Evolutionary conservation across 768 basidiomycete genomes (phyloP).

Genomic region (Leccinum incarnatum): DNA sequence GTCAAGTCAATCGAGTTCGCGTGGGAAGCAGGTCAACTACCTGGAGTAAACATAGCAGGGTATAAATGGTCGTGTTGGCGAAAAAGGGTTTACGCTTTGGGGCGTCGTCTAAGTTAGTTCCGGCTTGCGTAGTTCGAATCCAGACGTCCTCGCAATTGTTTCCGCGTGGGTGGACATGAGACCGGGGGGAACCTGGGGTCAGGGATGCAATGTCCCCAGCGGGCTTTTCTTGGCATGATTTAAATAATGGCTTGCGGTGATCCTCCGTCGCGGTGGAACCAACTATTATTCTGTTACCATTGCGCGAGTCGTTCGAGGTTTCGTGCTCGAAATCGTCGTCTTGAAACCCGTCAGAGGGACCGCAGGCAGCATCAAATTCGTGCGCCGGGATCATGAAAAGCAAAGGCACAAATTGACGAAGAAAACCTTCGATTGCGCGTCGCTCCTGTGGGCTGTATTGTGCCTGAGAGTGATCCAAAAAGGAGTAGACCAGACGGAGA

Average conservation of each 20-base stretch:
- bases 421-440: conserved; percentile 78
- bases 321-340: conserved; percentile 35
- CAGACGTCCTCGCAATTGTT: conserved; percentile 47
- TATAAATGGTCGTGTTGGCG: conserved; percentile 91
- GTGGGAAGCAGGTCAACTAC: conserved; percentile 35
- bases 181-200: conserved; percentile 13
- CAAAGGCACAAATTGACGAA: conserved; percentile 79
- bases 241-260: conserved; percentile 75
- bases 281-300: conserved; percentile 46
- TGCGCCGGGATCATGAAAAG: conserved; percentile 69
- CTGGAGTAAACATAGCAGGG: conserved; percentile 84
- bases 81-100: conserved; percentile 67
- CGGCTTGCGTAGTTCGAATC: conserved; percentile 44
- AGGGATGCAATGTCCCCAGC: conserved; percentile 34
- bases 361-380: conserved; percentile 65
- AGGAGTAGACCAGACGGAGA: conserved; percentile 86
- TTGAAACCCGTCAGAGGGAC: conserved; percentile 49
- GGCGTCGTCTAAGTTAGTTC: conserved; percentile 26
- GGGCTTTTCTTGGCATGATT: conserved; percentile 64
- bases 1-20: conserved; percentile 6
- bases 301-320: conserved; percentile 12
- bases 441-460: conserved; percentile 76
- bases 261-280: conserved; percentile 62
- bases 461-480: conserved; percentile 82
- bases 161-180: conserved; percentile 3